Evolutionary conservation across 139 green algal genomes (phyloP).

Genomic region (Raphidocelis subcapitata): DNA sequence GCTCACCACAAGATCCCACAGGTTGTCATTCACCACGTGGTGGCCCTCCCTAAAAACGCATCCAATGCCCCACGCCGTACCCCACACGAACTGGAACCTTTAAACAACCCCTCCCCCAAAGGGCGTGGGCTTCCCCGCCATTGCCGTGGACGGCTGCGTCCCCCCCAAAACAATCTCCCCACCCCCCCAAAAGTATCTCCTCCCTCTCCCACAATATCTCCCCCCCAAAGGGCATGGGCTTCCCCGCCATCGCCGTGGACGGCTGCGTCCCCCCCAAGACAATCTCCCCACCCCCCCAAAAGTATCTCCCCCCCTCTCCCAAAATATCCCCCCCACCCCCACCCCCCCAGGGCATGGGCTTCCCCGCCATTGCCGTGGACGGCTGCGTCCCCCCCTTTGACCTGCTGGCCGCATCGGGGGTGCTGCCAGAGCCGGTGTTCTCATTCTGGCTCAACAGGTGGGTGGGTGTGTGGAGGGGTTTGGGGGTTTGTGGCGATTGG

Average conservation of each 20-base stretch:
- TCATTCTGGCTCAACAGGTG: conserved; percentile 90
- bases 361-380: conserved; percentile 87
- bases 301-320: neutral
- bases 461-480: neutral
- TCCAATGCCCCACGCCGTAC: too few species aligned
- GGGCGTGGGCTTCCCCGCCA: conserved; percentile 93
- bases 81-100: too few species aligned
- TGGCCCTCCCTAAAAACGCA: too few species aligned
- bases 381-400: conserved; percentile 84
- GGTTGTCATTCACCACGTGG: too few species aligned
- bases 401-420: conserved; percentile 76
- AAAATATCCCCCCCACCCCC: neutral
- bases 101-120: conserved; percentile 34
- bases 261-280: conserved; percentile 65
- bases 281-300: neutral
- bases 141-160: conserved; percentile 74
- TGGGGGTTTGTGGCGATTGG: too few species aligned
- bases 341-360: conserved; percentile 83
- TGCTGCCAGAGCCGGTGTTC: conserved; percentile 87
- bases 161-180: conserved; percentile 50
- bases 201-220: neutral
- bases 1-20: neutral
- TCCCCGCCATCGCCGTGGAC: conserved; percentile 87
- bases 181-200: neutral
- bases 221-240: conserved; percentile 82